These are phyloP conservation scores for Lentinus brumalis DNA, from an alignment of 768 basidiomycete genomes.

Conservation along the genomic window DNA sequence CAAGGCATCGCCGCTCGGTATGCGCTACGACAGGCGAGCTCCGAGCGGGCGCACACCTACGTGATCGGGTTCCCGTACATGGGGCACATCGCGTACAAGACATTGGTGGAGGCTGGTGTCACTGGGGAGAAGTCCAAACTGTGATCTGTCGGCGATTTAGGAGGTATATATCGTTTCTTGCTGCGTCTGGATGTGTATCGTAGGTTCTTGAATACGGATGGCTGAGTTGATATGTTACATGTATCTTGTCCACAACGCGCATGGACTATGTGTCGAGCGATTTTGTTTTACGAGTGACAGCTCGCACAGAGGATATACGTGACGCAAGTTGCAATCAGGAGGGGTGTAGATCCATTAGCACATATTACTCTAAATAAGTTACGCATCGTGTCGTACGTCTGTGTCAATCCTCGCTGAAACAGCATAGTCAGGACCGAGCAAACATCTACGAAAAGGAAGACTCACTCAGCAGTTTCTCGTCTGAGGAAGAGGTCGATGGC, in stretches of 20 bases:
- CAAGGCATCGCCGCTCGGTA: constrained; percentile 91
- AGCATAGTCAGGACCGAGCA: too few species aligned
- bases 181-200: not conserved
- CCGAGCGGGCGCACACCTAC: constrained; percentile 65
- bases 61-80: constrained; percentile 54
- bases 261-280: too few species aligned
- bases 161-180: not conserved
- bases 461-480: constrained; percentile 79
- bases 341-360: too few species aligned
- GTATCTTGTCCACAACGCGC: too few species aligned
- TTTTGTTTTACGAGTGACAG: too few species aligned
- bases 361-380: too few species aligned
- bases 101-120: constrained; percentile 13
- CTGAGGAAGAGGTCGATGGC: constrained; percentile 86
- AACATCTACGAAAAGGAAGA: not conserved
- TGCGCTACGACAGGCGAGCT: constrained; percentile 86
- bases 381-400: too few species aligned
- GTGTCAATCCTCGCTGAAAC: too few species aligned
- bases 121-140: constrained; percentile 16
- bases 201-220: not conserved
- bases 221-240: not conserved
- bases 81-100: constrained; percentile 57
- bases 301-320: too few species aligned
- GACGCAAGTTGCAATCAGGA: too few species aligned
- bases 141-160: not conserved